A percentile compares a stretch with the other conserved stretches of the same genome.
Conservation (phyloP, 768 basidiomycete genomes). For the Sistotremastrum niveocremeum region DNA sequence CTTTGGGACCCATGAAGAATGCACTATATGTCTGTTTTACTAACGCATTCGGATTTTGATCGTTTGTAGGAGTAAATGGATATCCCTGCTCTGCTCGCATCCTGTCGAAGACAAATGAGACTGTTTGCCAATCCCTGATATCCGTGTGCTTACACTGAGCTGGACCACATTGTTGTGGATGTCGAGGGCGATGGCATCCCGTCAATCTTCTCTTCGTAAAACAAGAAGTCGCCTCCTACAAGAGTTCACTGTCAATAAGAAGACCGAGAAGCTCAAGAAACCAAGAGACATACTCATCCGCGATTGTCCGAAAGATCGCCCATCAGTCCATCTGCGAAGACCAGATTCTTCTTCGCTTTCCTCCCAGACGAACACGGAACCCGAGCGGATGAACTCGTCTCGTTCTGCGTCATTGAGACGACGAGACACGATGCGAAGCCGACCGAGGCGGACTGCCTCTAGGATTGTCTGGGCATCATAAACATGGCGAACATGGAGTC, state of each 20-base stretch:
- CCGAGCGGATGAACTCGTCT: conserved; percentile 38
- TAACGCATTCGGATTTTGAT: conserved; percentile 39
- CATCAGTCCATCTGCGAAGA: conserved; percentile 59
- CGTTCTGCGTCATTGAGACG: conserved; percentile 52
- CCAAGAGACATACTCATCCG: conserved; percentile 36
- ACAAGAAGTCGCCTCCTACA: too few species aligned
- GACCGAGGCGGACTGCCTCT: conserved; percentile 46
- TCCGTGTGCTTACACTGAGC: too few species aligned
- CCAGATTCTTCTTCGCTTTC: conserved; percentile 55
- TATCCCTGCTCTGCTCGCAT: too few species aligned
- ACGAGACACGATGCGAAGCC: conserved; percentile 34
- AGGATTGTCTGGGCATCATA: conserved; percentile 54
- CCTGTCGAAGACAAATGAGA: too few species aligned
- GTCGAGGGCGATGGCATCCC: too few species aligned
- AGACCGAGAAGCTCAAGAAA: too few species aligned
- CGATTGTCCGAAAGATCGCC: conserved; percentile 54
- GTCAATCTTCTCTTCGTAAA: too few species aligned
- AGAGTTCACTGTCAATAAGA: too few species aligned
- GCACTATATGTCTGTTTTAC: conserved; percentile 66
- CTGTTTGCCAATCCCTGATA: too few species aligned
- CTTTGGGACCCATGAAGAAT: conserved; percentile 34
- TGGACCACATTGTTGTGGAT: too few species aligned
- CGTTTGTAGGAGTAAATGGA: conserved; percentile 12
- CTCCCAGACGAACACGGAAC: conserved; percentile 58
- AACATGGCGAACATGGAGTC: conserved; percentile 51